These are phyloP conservation scores for Phlegmacium glaucopus DNA, from an alignment of 768 basidiomycete genomes.

Conservation along the genomic window DNA sequence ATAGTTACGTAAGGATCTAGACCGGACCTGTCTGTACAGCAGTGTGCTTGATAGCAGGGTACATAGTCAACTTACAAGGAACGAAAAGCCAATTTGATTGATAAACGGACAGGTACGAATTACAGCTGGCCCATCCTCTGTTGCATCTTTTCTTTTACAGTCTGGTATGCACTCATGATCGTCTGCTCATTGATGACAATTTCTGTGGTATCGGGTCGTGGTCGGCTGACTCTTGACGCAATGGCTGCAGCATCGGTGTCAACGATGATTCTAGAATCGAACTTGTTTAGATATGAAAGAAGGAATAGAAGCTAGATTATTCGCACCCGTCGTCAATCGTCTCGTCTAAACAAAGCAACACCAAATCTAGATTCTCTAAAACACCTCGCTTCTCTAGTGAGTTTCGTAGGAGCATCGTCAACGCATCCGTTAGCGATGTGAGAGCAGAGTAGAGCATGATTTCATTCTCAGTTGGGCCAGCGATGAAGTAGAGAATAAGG, in stretches of 20 bases:
- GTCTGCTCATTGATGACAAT: slow-evolving; percentile 99
- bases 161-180: slow-evolving; percentile 88
- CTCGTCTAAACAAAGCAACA: slow-evolving; percentile 91
- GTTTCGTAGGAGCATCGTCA: slow-evolving; percentile 82
- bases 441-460: slow-evolving; percentile 91
- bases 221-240: slow-evolving; percentile 88
- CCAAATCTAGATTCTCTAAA: slow-evolving; percentile 91
- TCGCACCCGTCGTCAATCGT: slow-evolving; percentile 96
- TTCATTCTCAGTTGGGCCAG: slow-evolving; percentile 87
- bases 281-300: too few species aligned
- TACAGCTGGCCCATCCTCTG: slow-evolving; percentile 79
- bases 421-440: slow-evolving; percentile 79
- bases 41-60: too few species aligned
- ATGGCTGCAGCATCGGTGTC: slow-evolving; percentile 97
- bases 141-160: slow-evolving; percentile 81
- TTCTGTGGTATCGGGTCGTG: slow-evolving; percentile 90
- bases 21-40: too few species aligned
- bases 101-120: slow-evolving; percentile 1
- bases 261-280: slow-evolving; percentile 74
- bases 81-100: background rate
- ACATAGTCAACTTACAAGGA: too few species aligned
- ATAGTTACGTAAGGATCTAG: too few species aligned
- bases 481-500: slow-evolving; percentile 92
- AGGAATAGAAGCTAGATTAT: background rate
- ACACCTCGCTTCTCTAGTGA: slow-evolving; percentile 94